Evolutionary conservation across 352 stramenopile genomes (phyloP).

Genomic region (Globisporangium irregulare): DNA sequence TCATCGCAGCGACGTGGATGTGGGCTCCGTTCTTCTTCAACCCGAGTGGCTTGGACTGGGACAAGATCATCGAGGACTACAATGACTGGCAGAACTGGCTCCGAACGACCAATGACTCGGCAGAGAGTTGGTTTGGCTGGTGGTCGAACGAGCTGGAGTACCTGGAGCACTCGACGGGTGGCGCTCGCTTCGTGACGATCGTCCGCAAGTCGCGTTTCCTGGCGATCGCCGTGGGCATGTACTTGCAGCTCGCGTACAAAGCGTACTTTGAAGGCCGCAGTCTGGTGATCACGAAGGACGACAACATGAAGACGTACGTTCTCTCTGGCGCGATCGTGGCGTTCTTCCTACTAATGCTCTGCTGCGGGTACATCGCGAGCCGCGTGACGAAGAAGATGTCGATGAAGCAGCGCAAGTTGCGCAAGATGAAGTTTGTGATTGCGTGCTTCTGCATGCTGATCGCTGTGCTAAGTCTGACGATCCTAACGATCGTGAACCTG

Average conservation of each 20-base stretch:
- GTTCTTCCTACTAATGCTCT: constrained; percentile 70
- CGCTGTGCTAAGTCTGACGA: constrained; percentile 63
- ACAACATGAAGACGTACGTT: constrained; percentile 61
- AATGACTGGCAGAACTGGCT: constrained; percentile 95
- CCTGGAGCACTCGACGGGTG: constrained; percentile 72
- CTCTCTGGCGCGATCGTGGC: constrained; percentile 62
- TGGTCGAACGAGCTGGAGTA: constrained; percentile 83
- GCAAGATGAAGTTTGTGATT: constrained; percentile 87
- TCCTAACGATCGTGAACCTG: constrained; percentile 69
- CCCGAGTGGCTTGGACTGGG: constrained; percentile 96
- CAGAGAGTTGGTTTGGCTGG: constrained; percentile 87
- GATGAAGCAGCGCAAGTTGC: constrained; percentile 88
- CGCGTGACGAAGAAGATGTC: constrained; percentile 89
- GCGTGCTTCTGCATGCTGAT: constrained; percentile 65
- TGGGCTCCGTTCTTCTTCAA: constrained; percentile 94
- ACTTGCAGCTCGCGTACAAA: constrained; percentile 80
- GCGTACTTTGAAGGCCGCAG: constrained; percentile 69
- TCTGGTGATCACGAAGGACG: constrained; percentile 46
- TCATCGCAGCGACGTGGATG: constrained; percentile 91
- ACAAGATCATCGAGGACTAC: constrained; percentile 95
- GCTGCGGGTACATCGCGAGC: constrained; percentile 81
- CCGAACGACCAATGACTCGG: constrained; percentile 79
- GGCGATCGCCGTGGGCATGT: constrained; percentile 65
- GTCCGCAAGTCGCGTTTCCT: constrained; percentile 83
- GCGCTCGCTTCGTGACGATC: constrained; percentile 61